These are phyloP conservation scores for Articulospora tetracladia DNA, from an alignment of 495 filamentous ascomycete genomes.

Conservation along the genomic window DNA sequence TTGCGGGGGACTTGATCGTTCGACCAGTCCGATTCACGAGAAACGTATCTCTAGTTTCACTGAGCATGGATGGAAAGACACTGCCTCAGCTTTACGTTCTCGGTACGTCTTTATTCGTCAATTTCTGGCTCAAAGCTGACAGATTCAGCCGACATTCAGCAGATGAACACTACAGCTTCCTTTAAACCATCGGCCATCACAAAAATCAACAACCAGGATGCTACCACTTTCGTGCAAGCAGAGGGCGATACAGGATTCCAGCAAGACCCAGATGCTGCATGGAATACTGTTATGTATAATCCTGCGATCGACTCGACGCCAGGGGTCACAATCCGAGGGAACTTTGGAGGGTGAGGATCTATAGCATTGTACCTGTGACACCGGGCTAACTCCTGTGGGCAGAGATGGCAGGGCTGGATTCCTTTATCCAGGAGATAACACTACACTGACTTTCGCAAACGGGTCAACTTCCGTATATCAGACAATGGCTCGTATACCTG, in stretches of 20 bases:
- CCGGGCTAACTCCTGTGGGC: not conserved
- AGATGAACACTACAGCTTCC: not conserved
- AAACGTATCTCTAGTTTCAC: constrained; percentile 29
- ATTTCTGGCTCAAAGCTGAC: constrained; percentile 12
- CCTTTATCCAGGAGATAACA: constrained; percentile 22
- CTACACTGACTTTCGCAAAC: constrained; percentile 1
- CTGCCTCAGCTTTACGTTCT: constrained; percentile 33
- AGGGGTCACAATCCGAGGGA: not conserved
- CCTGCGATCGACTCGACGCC: not conserved
- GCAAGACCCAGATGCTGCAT: constrained; percentile 38
- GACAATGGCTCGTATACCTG: not conserved
- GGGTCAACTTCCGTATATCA: not conserved
- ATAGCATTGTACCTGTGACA: not conserved
- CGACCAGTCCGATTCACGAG: constrained; percentile 29
- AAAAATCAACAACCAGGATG: constrained; percentile 10
- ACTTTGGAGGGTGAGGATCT: not conserved
- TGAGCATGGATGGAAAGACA: constrained; percentile 29
- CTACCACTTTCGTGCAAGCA: not conserved
- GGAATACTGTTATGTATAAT: constrained; percentile 36
- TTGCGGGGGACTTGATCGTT: constrained; percentile 28
- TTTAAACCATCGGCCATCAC: constrained; percentile 5
- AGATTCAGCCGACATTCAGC: constrained; percentile 7
- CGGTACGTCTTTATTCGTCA: constrained; percentile 23
- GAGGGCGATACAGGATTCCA: not conserved
- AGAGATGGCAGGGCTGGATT: constrained; percentile 16